phyloP scores from a whole-genome alignment of 371 early-diverging fungal genomes.

The Paraphysoderma sedebokerense region DNA sequence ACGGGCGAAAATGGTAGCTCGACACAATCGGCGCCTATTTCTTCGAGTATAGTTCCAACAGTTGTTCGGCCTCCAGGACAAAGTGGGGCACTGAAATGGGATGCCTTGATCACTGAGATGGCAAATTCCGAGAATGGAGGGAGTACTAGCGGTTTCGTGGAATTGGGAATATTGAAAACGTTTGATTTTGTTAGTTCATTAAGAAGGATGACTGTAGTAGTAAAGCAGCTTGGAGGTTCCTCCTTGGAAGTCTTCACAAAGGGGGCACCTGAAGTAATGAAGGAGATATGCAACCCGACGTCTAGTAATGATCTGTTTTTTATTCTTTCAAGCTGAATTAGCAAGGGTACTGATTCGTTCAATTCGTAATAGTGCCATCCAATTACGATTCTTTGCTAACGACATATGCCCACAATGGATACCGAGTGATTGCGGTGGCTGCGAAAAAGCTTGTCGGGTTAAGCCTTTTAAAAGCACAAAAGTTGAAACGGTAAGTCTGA shows the following conservation, averaged over 20 bases:
- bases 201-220: conserved; percentile 91
- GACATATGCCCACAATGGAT: conserved; percentile 84
- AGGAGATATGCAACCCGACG: conserved; percentile 59
- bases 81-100: not conserved
- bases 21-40: not conserved
- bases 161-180: conserved; percentile 77
- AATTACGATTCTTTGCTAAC: conserved; percentile 63
- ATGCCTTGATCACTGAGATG: conserved; percentile 1
- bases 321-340: conserved; percentile 4
- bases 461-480: conserved; percentile 58
- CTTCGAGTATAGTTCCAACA: conserved; percentile 35
- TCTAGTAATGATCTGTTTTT: conserved; percentile 4
- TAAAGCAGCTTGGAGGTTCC: conserved; percentile 42
- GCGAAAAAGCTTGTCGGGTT: conserved; percentile 47
- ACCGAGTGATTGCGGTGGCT: conserved; percentile 89
- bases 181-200: conserved; percentile 91
- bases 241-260: conserved; percentile 82
- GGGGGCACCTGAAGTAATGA: conserved; percentile 93
- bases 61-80: conserved; percentile 67
- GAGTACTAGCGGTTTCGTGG: conserved; percentile 27
- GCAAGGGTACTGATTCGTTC: not conserved
- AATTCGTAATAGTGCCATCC: conserved; percentile 38
- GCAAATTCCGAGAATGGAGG: conserved; percentile 6
- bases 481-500: conserved; percentile 33
- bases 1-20: not conserved